These are phyloP conservation scores for Xanthoceras sorbifolium DNA, from an alignment of 345 rosid species.

Conservation along the genomic window DNA sequence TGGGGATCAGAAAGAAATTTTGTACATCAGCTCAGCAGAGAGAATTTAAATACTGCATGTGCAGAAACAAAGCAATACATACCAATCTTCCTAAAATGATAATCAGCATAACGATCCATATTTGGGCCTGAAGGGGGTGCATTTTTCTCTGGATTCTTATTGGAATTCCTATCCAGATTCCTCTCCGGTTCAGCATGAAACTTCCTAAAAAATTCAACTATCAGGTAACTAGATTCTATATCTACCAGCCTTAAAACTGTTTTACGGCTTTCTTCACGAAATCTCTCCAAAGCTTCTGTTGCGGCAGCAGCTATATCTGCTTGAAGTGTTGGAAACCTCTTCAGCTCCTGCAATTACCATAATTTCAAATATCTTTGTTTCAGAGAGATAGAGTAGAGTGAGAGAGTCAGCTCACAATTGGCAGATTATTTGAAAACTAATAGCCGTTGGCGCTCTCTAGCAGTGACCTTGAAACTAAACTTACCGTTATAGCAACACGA, in stretches of 20 bases:
- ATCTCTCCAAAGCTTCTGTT: conserved; percentile 87
- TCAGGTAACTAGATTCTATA: conserved; percentile 96
- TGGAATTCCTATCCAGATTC: conserved; percentile 79
- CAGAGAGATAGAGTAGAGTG: no score
- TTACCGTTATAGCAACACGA: no score
- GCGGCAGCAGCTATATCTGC: conserved; percentile 94
- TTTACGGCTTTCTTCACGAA: conserved; percentile 90
- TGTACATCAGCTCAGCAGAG: neutral
- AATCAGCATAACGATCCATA: conserved; percentile 67
- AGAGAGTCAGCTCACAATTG: no score
- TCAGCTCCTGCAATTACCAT: conserved; percentile 66
- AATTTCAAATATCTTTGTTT: conserved; percentile 1
- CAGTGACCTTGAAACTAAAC: no score
- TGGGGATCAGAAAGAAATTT: neutral
- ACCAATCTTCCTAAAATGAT: conserved; percentile 91
- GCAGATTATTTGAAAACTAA: no score
- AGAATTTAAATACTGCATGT: neutral
- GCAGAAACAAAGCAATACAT: conserved; percentile 4
- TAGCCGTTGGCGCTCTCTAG: no score
- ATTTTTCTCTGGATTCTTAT: conserved; percentile 81
- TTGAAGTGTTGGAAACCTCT: conserved; percentile 87
- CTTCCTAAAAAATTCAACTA: conserved; percentile 96
- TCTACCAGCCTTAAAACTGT: conserved; percentile 88
- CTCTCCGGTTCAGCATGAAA: conserved; percentile 88
- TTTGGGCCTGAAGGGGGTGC: conserved; percentile 53